Evolutionary conservation across 495 filamentous ascomycete genomes (phyloP).

Genomic region (Delitschia confertaspora): DNA sequence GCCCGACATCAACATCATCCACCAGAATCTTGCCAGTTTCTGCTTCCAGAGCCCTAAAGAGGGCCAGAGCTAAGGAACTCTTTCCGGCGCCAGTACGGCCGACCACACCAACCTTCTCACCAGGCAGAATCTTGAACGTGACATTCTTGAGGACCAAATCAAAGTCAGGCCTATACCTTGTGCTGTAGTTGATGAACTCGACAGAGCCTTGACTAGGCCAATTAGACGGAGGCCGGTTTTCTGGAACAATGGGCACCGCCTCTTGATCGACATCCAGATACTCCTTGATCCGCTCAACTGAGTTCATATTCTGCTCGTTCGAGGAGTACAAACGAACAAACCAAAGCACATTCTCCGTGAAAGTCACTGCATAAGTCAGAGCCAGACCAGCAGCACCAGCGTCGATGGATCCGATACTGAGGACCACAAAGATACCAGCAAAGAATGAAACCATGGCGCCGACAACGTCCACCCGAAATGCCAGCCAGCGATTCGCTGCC

Average conservation of each 20-base stretch:
- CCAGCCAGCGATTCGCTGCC: slow-evolving; percentile 96
- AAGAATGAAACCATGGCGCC: slow-evolving; percentile 93
- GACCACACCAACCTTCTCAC: slow-evolving; percentile 94
- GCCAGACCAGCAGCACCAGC: slow-evolving; percentile 92
- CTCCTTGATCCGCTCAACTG: slow-evolving; percentile 95
- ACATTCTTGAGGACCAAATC: slow-evolving; percentile 77
- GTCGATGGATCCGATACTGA: slow-evolving; percentile 77
- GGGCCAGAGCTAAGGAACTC: slow-evolving; percentile 85
- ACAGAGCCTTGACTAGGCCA: slow-evolving; percentile 87
- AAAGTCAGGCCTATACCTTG: slow-evolving; percentile 79
- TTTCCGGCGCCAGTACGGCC: slow-evolving; percentile 96
- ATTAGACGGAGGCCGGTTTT: slow-evolving; percentile 62
- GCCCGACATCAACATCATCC: slow-evolving; percentile 79
- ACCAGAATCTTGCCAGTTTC: slow-evolving; percentile 84
- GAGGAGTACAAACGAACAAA: slow-evolving; percentile 88
- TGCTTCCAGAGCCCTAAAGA: slow-evolving; percentile 96
- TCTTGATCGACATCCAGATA: slow-evolving; percentile 97
- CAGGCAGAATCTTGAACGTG: slow-evolving; percentile 74
- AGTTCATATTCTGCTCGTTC: slow-evolving; percentile 99
- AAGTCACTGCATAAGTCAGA: slow-evolving; percentile 94
- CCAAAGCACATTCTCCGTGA: slow-evolving; percentile 96
- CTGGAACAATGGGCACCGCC: slow-evolving; percentile 64
- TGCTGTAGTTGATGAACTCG: slow-evolving; percentile 79
- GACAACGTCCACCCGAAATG: slow-evolving; percentile 81
- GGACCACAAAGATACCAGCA: slow-evolving; percentile 81